These are phyloP conservation scores for Endocarpon pusillum DNA, from an alignment of 495 filamentous ascomycete species.

Conservation along the genomic window DNA sequence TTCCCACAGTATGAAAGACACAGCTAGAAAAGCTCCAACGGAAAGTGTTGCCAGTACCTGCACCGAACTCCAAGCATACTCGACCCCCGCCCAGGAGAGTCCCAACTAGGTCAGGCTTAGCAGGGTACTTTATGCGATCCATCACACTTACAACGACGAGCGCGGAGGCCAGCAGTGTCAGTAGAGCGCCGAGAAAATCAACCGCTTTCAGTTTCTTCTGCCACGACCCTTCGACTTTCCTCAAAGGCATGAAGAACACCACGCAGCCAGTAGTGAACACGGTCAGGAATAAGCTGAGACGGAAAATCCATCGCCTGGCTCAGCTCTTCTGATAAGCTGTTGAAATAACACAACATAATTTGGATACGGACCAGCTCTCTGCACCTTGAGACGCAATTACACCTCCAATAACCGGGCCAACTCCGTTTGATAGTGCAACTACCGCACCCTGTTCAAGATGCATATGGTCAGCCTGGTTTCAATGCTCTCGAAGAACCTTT, in stretches of 20 bases:
- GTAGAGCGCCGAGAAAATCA: slow-evolving; percentile 26
- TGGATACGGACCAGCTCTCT: no score
- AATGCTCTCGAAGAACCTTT: slow-evolving; percentile 31
- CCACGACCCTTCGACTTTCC: slow-evolving; percentile 32
- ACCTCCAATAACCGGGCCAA: slow-evolving; percentile 31
- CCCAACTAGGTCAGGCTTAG: slow-evolving; percentile 11
- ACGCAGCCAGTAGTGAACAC: slow-evolving; percentile 27
- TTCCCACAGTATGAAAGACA: slow-evolving; percentile 33
- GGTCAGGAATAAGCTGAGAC: slow-evolving; percentile 31
- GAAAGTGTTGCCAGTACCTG: slow-evolving; percentile 31
- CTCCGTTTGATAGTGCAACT: slow-evolving; percentile 9
- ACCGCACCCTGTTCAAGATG: slow-evolving; percentile 7
- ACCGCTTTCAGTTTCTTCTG: slow-evolving; percentile 29
- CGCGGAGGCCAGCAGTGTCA: slow-evolving; percentile 25
- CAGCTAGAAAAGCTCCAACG: slow-evolving; percentile 24
- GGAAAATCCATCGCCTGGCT: slow-evolving; percentile 44
- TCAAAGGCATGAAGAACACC: slow-evolving; percentile 33
- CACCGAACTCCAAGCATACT: slow-evolving; percentile 30
- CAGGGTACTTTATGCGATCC: slow-evolving; percentile 19
- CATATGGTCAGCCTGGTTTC: slow-evolving; percentile 4
- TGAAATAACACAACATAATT: no score
- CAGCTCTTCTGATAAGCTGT: no score
- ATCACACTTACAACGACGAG: slow-evolving; percentile 31
- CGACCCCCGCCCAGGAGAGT: slow-evolving; percentile 34
- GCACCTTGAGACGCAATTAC: no score